These are phyloP conservation scores for Zizania latifolia DNA, from an alignment of 176 grass and related monocot species.

Conservation along the genomic window DNA sequence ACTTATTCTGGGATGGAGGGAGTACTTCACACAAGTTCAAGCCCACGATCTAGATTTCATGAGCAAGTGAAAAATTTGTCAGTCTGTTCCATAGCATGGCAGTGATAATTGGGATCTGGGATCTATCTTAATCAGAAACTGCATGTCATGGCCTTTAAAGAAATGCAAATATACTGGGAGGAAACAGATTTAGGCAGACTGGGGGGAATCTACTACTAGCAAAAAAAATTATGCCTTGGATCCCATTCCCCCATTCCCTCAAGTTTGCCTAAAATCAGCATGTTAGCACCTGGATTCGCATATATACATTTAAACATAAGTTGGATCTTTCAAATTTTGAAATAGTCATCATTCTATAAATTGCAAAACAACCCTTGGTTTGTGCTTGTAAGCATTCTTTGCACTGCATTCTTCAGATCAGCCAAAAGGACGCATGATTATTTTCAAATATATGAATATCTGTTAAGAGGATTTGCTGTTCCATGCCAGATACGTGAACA, in stretches of 20 bases:
- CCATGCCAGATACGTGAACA: slow-evolving; percentile 87
- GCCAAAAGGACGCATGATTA: neutral
- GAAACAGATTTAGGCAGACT: neutral
- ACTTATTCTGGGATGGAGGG: too few relatives aligned
- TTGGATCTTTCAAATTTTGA: neutral
- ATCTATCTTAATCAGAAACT: neutral
- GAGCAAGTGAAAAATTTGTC: neutral
- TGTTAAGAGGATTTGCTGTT: slow-evolving; percentile 10
- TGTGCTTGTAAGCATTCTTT: neutral
- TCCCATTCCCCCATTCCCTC: neutral
- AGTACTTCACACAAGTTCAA: neutral
- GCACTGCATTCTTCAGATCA: neutral
- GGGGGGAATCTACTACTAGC: neutral
- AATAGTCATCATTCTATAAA: neutral
- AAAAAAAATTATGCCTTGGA: neutral
- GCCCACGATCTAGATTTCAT: neutral
- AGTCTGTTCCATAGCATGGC: slow-evolving; percentile 12
- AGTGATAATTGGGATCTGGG: neutral
- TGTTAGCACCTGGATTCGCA: neutral
- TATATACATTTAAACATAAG: neutral
- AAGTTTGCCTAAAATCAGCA: slow-evolving; percentile 4
- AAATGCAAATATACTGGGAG: neutral
- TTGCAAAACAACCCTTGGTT: neutral
- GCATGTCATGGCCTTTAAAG: neutral
- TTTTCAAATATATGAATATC: slow-evolving; percentile 15